Conservation (phyloP, 2,329 filamentous ascomycete genomes). For the Remersonia thermophila region DNA sequence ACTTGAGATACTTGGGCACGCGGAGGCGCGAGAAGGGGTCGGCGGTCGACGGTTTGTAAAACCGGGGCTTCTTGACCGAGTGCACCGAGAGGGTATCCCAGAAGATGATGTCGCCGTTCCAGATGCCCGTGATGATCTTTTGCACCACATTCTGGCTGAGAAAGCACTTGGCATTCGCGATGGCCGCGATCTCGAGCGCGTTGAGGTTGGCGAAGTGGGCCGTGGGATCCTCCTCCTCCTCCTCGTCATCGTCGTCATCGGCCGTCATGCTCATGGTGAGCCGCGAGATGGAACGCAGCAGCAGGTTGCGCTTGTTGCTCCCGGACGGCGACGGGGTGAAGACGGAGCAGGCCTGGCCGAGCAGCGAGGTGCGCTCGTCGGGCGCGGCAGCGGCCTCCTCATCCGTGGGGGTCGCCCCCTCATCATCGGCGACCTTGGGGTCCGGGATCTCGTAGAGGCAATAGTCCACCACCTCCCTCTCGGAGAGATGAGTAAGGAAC, state of each 20-base stretch:
- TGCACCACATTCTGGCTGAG: constrained; percentile 70
- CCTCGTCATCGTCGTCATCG: constrained; percentile 28
- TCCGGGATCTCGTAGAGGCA: constrained; percentile 61
- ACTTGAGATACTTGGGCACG: constrained; percentile 74
- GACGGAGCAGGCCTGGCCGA: constrained; percentile 24
- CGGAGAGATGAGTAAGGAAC: constrained; percentile 57
- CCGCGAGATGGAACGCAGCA: constrained; percentile 42
- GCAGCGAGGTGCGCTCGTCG: constrained; percentile 36
- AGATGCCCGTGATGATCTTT: constrained; percentile 71
- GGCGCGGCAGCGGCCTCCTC: constrained; percentile 21
- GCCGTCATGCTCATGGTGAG: constrained; percentile 38
- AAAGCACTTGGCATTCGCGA: constrained; percentile 74
- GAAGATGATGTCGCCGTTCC: constrained; percentile 77
- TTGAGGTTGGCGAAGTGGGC: constrained; percentile 68
- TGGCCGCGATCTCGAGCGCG: constrained; percentile 73
- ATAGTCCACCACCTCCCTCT: constrained; percentile 61
- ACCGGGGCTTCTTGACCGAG: constrained; percentile 61
- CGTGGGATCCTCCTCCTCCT: constrained; percentile 49
- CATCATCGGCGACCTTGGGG: constrained; percentile 12
- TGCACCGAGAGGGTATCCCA: constrained; percentile 68
- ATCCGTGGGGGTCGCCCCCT: constrained; percentile 19
- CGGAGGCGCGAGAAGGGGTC: constrained; percentile 65
- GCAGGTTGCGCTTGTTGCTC: constrained; percentile 32
- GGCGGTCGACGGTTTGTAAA: constrained; percentile 55
- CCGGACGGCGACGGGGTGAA: constrained; percentile 14